Conservation (phyloP, 129 eudicot genomes). For the Dittrichia graveolens region DNA sequence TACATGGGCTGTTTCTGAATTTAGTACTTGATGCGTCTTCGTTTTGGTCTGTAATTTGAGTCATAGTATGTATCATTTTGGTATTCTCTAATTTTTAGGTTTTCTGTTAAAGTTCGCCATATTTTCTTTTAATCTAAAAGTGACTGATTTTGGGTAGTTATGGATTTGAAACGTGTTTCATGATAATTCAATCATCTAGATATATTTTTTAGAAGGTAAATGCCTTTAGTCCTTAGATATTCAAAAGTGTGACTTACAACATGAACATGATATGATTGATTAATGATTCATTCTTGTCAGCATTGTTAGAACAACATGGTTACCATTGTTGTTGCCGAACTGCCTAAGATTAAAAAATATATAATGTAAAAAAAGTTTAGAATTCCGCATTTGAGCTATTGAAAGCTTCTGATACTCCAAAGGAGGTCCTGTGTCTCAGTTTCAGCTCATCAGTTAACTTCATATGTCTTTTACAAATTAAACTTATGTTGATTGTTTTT, state of each 20-base stretch:
- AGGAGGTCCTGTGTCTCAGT: background rate
- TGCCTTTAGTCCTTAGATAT: background rate
- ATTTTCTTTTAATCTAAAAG: background rate
- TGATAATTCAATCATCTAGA: background rate
- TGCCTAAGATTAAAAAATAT: too few relatives aligned
- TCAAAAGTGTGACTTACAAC: background rate
- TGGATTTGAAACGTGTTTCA: background rate
- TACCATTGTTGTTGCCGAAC: background rate
- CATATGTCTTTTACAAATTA: background rate
- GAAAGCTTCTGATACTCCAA: background rate
- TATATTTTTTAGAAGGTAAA: background rate
- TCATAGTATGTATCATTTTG: background rate
- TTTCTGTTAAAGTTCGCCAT: too few relatives aligned
- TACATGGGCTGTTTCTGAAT: too few relatives aligned
- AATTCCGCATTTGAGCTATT: too few relatives aligned
- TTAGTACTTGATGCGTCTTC: too few relatives aligned
- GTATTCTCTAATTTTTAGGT: too few relatives aligned
- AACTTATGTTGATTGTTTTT: conserved; percentile 12
- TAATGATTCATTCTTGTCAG: background rate
- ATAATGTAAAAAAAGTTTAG: too few relatives aligned
- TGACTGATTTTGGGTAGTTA: background rate
- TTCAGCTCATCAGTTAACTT: too few relatives aligned
- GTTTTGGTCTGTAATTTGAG: background rate
- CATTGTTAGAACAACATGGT: background rate
- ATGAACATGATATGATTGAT: background rate